A percentile compares a stretch with the other conserved stretches of the same genome.
These are phyloP conservation scores for Pseudogymnoascus sp. DNA, from an alignment of 2,329 filamentous ascomycete species.

Conservation along the genomic window DNA sequence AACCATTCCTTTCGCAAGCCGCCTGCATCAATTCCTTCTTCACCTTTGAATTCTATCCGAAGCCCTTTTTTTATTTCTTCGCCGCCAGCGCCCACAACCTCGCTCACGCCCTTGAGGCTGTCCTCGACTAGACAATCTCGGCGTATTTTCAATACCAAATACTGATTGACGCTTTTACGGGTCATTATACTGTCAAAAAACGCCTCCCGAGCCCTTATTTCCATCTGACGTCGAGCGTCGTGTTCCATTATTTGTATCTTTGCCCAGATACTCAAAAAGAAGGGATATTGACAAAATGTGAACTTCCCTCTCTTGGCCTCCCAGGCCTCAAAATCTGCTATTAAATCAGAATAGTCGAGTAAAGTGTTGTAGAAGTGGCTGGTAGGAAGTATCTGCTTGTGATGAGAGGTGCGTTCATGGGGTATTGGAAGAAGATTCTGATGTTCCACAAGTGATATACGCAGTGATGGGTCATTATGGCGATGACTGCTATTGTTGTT, in stretches of 20 bases:
- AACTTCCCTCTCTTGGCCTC: slow-evolving; percentile 67
- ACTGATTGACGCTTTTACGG: slow-evolving; percentile 63
- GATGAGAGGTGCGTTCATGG: slow-evolving; percentile 36
- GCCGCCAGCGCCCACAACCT: slow-evolving; percentile 68
- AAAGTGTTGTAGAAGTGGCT: slow-evolving; percentile 83
- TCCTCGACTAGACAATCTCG: slow-evolving; percentile 83
- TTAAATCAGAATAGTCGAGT: slow-evolving; percentile 76
- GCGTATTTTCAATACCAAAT: slow-evolving; percentile 67
- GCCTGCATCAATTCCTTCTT: slow-evolving; percentile 86
- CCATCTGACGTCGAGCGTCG: slow-evolving; percentile 83
- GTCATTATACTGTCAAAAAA: slow-evolving; percentile 85
- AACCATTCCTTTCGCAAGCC: slow-evolving; percentile 94
- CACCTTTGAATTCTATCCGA: slow-evolving; percentile 74
- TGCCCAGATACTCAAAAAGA: slow-evolving; percentile 82
- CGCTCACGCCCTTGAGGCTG: slow-evolving; percentile 74
- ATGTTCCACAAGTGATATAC: slow-evolving; percentile 23
- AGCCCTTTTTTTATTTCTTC: slow-evolving; percentile 88
- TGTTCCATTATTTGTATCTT: slow-evolving; percentile 87
- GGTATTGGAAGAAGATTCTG: not conserved
- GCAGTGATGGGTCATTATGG: slow-evolving; percentile 30
- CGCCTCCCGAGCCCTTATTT: slow-evolving; percentile 75
- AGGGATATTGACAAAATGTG: slow-evolving; percentile 85
- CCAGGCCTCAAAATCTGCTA: slow-evolving; percentile 82
- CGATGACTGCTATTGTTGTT: slow-evolving; percentile 49
- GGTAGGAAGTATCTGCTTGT: slow-evolving; percentile 64